Evolutionary conservation across 768 basidiomycete genomes (phyloP).

Genomic region (Mycena galopus): DNA sequence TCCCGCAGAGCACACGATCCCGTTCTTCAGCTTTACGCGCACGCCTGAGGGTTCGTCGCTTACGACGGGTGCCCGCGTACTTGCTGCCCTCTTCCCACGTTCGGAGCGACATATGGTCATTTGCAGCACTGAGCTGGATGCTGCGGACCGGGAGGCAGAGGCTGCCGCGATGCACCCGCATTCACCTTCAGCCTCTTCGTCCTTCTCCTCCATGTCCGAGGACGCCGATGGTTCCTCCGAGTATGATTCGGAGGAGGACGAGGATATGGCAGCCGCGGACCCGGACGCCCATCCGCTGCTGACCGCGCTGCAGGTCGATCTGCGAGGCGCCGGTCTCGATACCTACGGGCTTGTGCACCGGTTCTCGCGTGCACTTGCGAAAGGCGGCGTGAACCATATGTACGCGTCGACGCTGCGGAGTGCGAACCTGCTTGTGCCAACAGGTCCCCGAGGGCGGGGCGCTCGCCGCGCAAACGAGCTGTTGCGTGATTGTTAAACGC

Average conservation of each 20-base stretch:
- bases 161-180: slow-evolving; percentile 16
- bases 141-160: slow-evolving; percentile 56
- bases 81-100: slow-evolving; percentile 79
- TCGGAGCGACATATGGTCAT: slow-evolving; percentile 81
- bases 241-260: slow-evolving; percentile 39
- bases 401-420: slow-evolving; percentile 89
- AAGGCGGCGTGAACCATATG: slow-evolving; percentile 85
- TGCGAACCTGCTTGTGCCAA: slow-evolving; percentile 78
- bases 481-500: slow-evolving; percentile 65
- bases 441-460: slow-evolving; percentile 6
- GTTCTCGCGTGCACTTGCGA: slow-evolving; percentile 79
- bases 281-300: slow-evolving; percentile 28
- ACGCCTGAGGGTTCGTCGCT: slow-evolving; percentile 83
- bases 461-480: slow-evolving; percentile 69
- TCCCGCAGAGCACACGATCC: slow-evolving; percentile 50
- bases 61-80: slow-evolving; percentile 75
- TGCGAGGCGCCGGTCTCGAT: slow-evolving; percentile 71
- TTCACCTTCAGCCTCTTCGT: neutral
- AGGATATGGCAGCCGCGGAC: slow-evolving; percentile 42
- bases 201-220: slow-evolving; percentile 39
- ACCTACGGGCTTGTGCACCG: slow-evolving; percentile 84
- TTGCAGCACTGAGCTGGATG: slow-evolving; percentile 77
- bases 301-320: slow-evolving; percentile 72
- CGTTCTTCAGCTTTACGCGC: slow-evolving; percentile 86
- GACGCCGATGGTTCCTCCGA: slow-evolving; percentile 34